Base-by-base conservation (phyloP, 2,329 filamentous ascomycete genomes). In the Arthrinium phaeospermum region DNA sequence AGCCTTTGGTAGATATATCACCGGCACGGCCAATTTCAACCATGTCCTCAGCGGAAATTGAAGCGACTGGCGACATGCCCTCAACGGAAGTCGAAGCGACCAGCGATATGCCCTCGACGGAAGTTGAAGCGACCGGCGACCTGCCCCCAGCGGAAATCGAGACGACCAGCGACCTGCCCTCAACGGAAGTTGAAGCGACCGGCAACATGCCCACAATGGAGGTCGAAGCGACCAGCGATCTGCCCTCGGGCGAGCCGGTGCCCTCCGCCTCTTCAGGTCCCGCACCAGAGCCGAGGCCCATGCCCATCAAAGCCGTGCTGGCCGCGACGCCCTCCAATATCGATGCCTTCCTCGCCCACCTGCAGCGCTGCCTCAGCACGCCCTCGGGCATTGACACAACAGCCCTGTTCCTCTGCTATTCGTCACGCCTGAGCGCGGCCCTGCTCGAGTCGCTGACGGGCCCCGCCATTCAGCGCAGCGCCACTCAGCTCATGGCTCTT, bases 361-460 rank as follows among this genome's bases (percentile, higher is more conserved):
- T 91, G 68, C 83, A 87, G 78, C 90, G 90, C 75, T 89, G 93
- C 79, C 85, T 94, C 76, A 88, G 90, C 75, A 92, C 91, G 13
- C 90, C 92, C 64, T 82, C 87, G 47, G 92, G 93, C 78, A 90
- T 92, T 80, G 93, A 95, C 83, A 88, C 89, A 68, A 85, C 91
- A 74, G 90, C 95, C 77, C 88, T 92, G 74, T 89, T 92, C 76
- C 80, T 91, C 74, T 90, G 91, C 83, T 96, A 95, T 85, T 83
- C 86, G 73, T 87, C 91, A 71, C 90, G 89, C 73, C 82, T 91
- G 71, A 78, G 85, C 69, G 85, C 87, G 73, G 83, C 86, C 37
- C 76, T 87, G 34, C 86, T 92, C 77, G 82, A 86, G 71, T 77
- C 83, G 67, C 80, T 90, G 74, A 87, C 89, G 73, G 85, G 90